Evolutionary conservation across 495 filamentous ascomycete genomes (phyloP), one percentile per base, ranked within the genome.

Genomic region (Xylaria curta): DNA sequence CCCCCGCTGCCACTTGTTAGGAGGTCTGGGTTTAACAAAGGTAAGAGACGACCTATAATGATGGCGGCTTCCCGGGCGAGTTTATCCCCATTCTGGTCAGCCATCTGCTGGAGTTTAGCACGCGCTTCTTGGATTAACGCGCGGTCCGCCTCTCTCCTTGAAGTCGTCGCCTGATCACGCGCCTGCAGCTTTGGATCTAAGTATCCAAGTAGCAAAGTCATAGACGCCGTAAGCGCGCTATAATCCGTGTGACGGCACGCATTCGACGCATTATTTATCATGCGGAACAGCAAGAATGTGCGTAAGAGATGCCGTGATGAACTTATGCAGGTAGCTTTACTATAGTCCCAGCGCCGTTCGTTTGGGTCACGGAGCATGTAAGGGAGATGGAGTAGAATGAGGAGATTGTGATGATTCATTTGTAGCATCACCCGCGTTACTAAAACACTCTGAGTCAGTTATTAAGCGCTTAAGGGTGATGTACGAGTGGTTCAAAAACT

Each of bases 341-440:
- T 87, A 71, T 87, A 86, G 64, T 86, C 85, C 75, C 82, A 83
- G 2, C 76, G 79, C 19, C 75, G 74, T 67, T 85, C 85, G 33
- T 80, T 80, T 0, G 83, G 74, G 54, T 82, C 81, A 7, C 79
- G 81, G 6, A 86, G 76, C 81, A 85, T 83, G 69, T 82, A 86
- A 4, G 85, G 85, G 17, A 87, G 78, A 70, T 87, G 85, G 0
- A 84, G 73, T 4, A 85, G 76, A 54, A 82, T 79, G 49, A 81
- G 74, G 5, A 85, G 77, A 66, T 84, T 79, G 74, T 81, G 79
- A 59, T 83, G 83, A 72, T 85, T 83, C 69, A 87, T 81, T 66
- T 88, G 86, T 13, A 78, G 69, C 75, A 84, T 77, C 42, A 83
- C 51, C 15, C 76, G 82, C 8, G 67, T 66, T 42, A 81, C 73